These are phyloP conservation scores for Cercospora zeina DNA, from an alignment of 2,329 filamentous ascomycete species.

Conservation along the genomic window DNA sequence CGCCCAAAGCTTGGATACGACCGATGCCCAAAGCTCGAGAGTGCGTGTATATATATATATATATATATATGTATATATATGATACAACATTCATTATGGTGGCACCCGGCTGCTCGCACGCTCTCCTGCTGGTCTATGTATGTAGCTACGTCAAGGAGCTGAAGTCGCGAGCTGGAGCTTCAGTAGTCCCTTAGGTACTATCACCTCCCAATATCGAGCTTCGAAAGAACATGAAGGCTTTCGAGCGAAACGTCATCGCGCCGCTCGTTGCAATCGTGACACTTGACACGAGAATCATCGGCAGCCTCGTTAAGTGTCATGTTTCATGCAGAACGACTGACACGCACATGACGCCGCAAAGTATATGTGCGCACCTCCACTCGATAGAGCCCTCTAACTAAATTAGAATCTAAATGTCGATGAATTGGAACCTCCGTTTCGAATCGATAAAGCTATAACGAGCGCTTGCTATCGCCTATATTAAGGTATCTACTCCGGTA, in stretches of 20 bases:
- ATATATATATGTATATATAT: too few relatives aligned
- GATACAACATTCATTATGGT: too few relatives aligned
- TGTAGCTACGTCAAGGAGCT: neutral
- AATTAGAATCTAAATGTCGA: too few relatives aligned
- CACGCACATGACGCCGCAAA: neutral
- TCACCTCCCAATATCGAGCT: neutral
- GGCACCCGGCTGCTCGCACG: neutral
- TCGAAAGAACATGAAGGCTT: neutral
- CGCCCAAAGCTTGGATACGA: conserved; percentile 1
- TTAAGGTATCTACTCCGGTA: too few relatives aligned
- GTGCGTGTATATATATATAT: too few relatives aligned
- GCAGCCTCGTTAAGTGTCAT: neutral
- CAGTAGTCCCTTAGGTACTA: neutral
- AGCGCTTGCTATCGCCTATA: too few relatives aligned
- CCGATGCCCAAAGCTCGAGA: conserved; percentile 2
- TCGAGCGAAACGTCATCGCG: neutral
- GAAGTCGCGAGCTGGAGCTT: neutral
- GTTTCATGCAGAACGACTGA: conserved; percentile 10
- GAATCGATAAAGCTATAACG: too few relatives aligned
- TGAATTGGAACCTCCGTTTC: too few relatives aligned
- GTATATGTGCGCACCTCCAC: neutral
- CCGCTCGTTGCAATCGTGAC: neutral
- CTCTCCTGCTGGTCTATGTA: neutral
- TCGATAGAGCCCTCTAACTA: too few relatives aligned
- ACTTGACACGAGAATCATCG: neutral